phyloP scores from a whole-genome alignment of 2,329 filamentous ascomycete species.

The Colletotrichum lupini region DNA sequence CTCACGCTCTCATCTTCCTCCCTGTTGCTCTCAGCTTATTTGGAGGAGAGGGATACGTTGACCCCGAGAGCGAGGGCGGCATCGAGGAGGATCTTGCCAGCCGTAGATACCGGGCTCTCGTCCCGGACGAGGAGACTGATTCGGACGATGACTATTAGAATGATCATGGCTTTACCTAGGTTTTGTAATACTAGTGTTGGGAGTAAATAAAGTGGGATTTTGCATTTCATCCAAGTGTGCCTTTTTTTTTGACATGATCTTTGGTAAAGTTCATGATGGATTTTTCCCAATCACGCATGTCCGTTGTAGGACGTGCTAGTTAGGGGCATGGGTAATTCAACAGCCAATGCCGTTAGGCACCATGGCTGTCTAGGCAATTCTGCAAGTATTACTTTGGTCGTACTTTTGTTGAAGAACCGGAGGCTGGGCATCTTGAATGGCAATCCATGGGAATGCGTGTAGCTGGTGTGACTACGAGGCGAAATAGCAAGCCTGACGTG shows the following conservation, averaged over 20 bases:
- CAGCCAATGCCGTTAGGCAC: not conserved
- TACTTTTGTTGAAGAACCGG: not conserved
- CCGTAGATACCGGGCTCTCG: slow-evolving; percentile 79
- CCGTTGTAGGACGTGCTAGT: not conserved
- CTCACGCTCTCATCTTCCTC: slow-evolving; percentile 90
- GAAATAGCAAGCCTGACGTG: not conserved
- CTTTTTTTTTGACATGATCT: not conserved
- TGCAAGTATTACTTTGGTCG: not conserved
- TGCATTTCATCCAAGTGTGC: not conserved
- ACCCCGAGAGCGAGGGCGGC: slow-evolving; percentile 87
- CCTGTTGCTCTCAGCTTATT: slow-evolving; percentile 88
- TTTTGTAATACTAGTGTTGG: slow-evolving; percentile 1
- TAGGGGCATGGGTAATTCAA: not conserved
- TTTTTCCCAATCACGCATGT: not conserved
- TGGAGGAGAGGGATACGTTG: slow-evolving; percentile 88
- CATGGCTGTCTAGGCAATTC: not conserved
- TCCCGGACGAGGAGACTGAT: slow-evolving; percentile 81
- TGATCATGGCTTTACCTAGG: not conserved
- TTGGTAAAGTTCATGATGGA: not conserved
- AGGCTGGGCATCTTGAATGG: not conserved
- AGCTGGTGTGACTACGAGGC: not conserved
- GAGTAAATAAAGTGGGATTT: slow-evolving; percentile 15
- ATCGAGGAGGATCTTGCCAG: slow-evolving; percentile 89
- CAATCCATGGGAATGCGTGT: not conserved
- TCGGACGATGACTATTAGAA: slow-evolving; percentile 73